Evolutionary conservation across 1,284 basidiomycete genomes (phyloP).

Genomic region (Laetiporus sulphureus): DNA sequence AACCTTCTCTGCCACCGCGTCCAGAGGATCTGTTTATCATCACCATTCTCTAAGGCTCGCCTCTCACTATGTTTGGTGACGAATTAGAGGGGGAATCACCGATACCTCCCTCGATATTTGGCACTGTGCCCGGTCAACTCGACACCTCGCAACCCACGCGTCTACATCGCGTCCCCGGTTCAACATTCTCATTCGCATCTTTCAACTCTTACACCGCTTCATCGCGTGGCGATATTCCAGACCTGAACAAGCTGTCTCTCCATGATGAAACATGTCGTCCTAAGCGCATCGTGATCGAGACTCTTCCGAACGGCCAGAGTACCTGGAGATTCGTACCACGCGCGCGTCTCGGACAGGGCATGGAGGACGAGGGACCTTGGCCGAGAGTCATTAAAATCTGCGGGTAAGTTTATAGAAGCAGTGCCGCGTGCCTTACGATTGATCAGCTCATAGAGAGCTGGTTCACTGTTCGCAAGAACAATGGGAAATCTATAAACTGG

Average conservation of each 20-base stretch:
- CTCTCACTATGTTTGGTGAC: no score
- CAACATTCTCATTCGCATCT: constrained; percentile 56
- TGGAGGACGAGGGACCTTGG: constrained; percentile 60
- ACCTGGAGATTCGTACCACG: constrained; percentile 73
- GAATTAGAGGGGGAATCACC: no score
- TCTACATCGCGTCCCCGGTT: constrained; percentile 46
- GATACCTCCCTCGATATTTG: constrained; percentile 14
- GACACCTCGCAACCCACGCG: constrained; percentile 54
- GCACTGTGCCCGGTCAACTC: constrained; percentile 45
- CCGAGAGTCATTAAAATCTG: constrained; percentile 59
- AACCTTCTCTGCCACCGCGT: no score
- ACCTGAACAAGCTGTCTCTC: constrained; percentile 32
- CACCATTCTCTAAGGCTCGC: no score
- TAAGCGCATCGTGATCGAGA: constrained; percentile 68
- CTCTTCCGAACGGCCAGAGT: constrained; percentile 37
- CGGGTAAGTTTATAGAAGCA: constrained; percentile 42
- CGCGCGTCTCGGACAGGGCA: constrained; percentile 48
- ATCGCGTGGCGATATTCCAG: constrained; percentile 27
- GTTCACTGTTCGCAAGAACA: constrained; percentile 59
- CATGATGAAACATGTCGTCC: constrained; percentile 45
- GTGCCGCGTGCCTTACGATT: neutral
- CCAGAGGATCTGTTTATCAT: no score
- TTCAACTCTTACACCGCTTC: constrained; percentile 63
- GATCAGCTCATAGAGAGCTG: constrained; percentile 31
- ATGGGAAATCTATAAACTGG: constrained; percentile 79